A percentile compares a stretch with the other conserved stretches of the same genome.
Evolutionary conservation across 345 rosid genomes (phyloP).

Genomic region (Hevea brasiliensis): DNA sequence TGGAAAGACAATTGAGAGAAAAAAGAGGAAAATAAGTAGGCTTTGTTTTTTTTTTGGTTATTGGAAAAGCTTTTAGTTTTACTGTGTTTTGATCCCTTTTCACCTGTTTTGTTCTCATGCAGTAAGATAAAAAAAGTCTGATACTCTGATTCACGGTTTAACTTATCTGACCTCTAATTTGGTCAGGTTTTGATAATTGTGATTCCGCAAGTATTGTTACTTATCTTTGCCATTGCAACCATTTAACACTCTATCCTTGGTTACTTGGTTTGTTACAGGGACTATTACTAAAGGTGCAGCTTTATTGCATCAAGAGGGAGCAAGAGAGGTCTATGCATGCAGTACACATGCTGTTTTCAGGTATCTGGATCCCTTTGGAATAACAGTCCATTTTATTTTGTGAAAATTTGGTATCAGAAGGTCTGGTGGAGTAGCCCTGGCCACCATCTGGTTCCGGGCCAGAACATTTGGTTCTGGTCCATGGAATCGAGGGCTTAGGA

Average conservation of each 20-base stretch:
- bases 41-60: too few relatives aligned
- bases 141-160: background rate
- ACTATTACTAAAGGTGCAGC: conserved; percentile 97
- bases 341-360: conserved; percentile 94
- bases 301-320: conserved; percentile 93
- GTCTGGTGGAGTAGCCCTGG: too few relatives aligned
- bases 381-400: background rate
- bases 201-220: background rate
- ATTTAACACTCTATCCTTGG: background rate
- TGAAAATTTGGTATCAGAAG: conserved; percentile 6
- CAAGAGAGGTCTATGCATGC: conserved; percentile 96
- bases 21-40: too few relatives aligned
- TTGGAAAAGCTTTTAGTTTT: background rate
- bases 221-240: background rate
- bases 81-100: background rate
- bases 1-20: too few relatives aligned
- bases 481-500: too few relatives aligned
- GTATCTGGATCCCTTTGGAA: conserved; percentile 36
- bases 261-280: conserved; percentile 44
- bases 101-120: background rate
- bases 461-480: too few relatives aligned
- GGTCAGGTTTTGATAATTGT: background rate
- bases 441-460: too few relatives aligned
- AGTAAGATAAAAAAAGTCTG: background rate
- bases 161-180: background rate